These are phyloP conservation scores for Euphrasia arctica DNA, from an alignment of 305 asterid species.

Conservation along the genomic window DNA sequence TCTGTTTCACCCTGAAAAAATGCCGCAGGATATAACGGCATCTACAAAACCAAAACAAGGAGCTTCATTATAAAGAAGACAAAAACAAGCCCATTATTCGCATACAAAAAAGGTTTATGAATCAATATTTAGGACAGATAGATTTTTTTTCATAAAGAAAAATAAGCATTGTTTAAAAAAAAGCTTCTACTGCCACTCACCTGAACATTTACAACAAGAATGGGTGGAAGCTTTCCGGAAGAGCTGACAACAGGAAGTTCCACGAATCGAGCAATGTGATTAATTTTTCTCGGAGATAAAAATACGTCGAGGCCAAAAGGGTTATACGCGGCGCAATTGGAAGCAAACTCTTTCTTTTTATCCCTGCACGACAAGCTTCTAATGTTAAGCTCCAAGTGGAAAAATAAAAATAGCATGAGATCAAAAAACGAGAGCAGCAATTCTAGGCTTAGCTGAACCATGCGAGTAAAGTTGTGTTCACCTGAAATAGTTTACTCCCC, in stretches of 20 bases:
- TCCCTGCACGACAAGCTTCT: slow-evolving; percentile 46
- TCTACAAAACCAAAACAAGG: slow-evolving; percentile 41
- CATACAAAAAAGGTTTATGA: not conserved
- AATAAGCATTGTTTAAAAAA: not conserved
- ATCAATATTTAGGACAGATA: not conserved
- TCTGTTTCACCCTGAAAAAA: slow-evolving; percentile 91
- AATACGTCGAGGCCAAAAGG: slow-evolving; percentile 94
- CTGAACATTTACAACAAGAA: slow-evolving; percentile 97
- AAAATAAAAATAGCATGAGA: not conserved
- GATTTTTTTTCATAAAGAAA: not conserved
- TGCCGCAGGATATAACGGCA: slow-evolving; percentile 82
- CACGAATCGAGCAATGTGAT: slow-evolving; percentile 85
- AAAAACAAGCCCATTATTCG: not conserved
- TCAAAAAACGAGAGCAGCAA: not conserved
- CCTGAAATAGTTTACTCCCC: slow-evolving; percentile 84
- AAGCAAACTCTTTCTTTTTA: slow-evolving; percentile 80
- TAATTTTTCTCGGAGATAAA: slow-evolving; percentile 66
- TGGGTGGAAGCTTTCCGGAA: slow-evolving; percentile 72
- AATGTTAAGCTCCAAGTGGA: not conserved
- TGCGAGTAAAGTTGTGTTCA: slow-evolving; percentile 20
- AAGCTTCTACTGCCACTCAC: slow-evolving; percentile 28
- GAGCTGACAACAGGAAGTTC: slow-evolving; percentile 60
- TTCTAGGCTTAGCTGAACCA: too few relatives aligned
- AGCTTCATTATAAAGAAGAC: not conserved
- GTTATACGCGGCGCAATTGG: slow-evolving; percentile 75